Evolutionary conservation across 257 asterid species (phyloP), one percentile per base, ranked within the genome.

Genomic region (Knoxia roxburghii): DNA sequence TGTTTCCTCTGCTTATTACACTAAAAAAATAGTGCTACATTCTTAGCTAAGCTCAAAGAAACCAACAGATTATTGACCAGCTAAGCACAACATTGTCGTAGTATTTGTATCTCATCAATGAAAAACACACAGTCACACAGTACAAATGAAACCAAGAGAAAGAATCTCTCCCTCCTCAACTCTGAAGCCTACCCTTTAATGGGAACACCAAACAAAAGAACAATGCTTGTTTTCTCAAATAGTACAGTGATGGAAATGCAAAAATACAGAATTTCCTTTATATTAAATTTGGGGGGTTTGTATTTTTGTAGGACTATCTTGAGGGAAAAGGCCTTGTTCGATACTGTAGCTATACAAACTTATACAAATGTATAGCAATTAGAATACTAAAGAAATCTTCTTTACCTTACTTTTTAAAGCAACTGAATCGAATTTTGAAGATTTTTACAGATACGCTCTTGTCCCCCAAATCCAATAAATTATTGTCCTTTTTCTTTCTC

Each of bases 391-490:
- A 68, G 68, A 68, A 53, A 63, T 72, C 64, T 68, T 43, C 55
- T 53, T 26, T 67, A 66, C 68, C 70, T 70, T 69, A 72, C 87
- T 85, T 81, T 82, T 75, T 74, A 79, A 78, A 84, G 81, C 78
- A 73, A 73, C 75, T 80, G 85, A 81, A 81, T 86, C 87, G 86
- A 84, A 87, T 82, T 59, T 83, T 85, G 74, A 82, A 80, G 89
- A 85, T 83, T 89, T 86, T 71, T 72, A 72, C 75, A 81, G 86
- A 86, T 84, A 86, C 83, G 85, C 83, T 78, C 81, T 76, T 81
- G 86, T 83, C 90, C 87, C 87, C 70, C 76, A 61, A 74, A 75
- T 61, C 71, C 68, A 24, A 41, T 54, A 71, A 74, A 68, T 13
- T 35, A 73, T 67, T 72, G 46, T 67, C 66, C 68, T 40, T 24